These are phyloP conservation scores for Nicotiana paniculata DNA, from an alignment of 257 asterid genomes.

Conservation along the genomic window DNA sequence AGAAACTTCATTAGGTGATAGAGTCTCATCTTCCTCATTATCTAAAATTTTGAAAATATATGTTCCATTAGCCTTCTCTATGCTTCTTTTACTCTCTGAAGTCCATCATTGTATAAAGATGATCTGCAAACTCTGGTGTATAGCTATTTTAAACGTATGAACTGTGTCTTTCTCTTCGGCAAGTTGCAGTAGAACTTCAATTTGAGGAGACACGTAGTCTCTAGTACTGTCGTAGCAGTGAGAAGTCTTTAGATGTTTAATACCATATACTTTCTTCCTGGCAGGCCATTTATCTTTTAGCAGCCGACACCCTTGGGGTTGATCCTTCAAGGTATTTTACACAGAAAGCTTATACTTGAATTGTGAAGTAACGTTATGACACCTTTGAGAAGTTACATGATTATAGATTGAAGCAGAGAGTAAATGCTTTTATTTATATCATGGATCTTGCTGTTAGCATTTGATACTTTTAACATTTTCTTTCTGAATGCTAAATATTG, in stretches of 20 bases:
- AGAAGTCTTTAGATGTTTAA: not conserved
- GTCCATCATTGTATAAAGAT: not conserved
- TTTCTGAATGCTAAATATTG: slow-evolving; percentile 1
- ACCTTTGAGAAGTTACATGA: not conserved
- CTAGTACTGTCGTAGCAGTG: not conserved
- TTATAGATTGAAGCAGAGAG: not conserved
- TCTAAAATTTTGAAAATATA: not conserved
- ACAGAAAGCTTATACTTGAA: not conserved
- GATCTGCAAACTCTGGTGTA: not conserved
- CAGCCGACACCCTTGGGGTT: slow-evolving; percentile 70
- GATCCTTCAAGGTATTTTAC: slow-evolving; percentile 74
- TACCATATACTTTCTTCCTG: slow-evolving; percentile 5
- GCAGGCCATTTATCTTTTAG: slow-evolving; percentile 94
- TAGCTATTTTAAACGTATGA: not conserved
- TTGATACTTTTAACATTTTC: not conserved
- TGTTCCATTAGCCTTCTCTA: not conserved
- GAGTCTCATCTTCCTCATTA: not conserved
- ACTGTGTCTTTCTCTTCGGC: not conserved
- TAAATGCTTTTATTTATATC: not conserved
- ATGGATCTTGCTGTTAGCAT: not conserved
- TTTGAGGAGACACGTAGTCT: not conserved
- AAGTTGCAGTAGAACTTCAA: not conserved
- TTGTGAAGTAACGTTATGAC: not conserved
- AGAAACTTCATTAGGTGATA: not conserved
- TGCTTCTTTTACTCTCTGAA: not conserved